phyloP scores from a whole-genome alignment of 2,329 filamentous ascomycete genomes.

The Zymoseptoria passerinii region DNA sequence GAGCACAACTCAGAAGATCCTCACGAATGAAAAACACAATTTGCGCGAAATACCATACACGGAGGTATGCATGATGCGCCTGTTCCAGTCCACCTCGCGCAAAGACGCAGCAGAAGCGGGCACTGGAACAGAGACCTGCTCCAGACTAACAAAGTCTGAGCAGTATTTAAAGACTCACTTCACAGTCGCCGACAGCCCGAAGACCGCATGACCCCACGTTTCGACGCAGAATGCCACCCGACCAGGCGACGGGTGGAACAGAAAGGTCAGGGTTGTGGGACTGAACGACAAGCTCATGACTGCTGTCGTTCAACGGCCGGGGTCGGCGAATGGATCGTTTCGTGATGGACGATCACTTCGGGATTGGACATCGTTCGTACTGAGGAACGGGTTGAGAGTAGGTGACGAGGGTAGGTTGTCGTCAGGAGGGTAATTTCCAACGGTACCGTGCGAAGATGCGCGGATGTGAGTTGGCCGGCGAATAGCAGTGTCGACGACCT shows the following conservation, averaged over 20 bases:
- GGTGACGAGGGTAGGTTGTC: conserved; percentile 20
- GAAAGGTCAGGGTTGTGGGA: conserved; percentile 37
- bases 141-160: conserved; percentile 21
- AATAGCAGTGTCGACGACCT: conserved; percentile 34
- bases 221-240: conserved; percentile 34
- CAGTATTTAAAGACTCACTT: conserved; percentile 29
- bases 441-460: conserved; percentile 38
- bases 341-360: conserved; percentile 4
- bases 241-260: conserved; percentile 27
- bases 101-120: conserved; percentile 14
- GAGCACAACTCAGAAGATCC: conserved; percentile 29
- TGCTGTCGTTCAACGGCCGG: conserved; percentile 31
- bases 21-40: conserved; percentile 28
- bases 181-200: conserved; percentile 18
- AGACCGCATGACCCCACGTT: conserved; percentile 21
- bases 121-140: conserved; percentile 16
- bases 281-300: conserved; percentile 29
- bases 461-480: conserved; percentile 38
- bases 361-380: conserved; percentile 20
- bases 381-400: conserved; percentile 22
- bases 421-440: conserved; percentile 37
- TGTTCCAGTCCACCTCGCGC: conserved; percentile 19
- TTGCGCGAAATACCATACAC: conserved; percentile 27
- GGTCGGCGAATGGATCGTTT: conserved; percentile 34
- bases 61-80: conserved; percentile 34